phyloP scores from a whole-genome alignment of 1,139 yeast genomes.

The Maudiozyma humilis region DNA sequence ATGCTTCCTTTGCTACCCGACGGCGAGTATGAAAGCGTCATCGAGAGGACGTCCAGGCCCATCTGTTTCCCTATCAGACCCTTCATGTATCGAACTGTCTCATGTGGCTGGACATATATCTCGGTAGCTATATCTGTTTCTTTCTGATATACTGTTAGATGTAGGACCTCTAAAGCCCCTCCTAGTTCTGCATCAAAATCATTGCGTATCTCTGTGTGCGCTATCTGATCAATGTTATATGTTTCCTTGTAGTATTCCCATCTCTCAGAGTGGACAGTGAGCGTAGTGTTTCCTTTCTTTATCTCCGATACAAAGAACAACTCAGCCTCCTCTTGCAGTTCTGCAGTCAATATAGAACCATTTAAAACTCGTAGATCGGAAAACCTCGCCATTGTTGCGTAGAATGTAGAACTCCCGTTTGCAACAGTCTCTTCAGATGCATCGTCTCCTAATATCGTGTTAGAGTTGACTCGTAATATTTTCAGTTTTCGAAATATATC shows the following conservation, averaged over 20 bases:
- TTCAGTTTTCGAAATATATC: conserved; percentile 34
- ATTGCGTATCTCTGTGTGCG: too few relatives aligned
- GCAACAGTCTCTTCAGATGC: not conserved
- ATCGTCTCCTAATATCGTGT: conserved; percentile 39
- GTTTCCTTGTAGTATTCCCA: conserved; percentile 16
- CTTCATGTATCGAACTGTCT: conserved; percentile 20
- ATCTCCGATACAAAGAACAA: conserved; percentile 55
- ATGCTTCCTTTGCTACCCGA: conserved; percentile 7
- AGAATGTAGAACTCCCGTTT: conserved; percentile 15
- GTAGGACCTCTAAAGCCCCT: conserved; percentile 7
- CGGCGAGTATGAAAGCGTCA: conserved; percentile 13
- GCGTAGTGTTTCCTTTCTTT: conserved; percentile 28
- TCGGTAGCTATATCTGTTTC: not conserved
- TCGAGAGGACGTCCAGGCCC: conserved; percentile 6
- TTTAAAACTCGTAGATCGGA: conserved; percentile 39
- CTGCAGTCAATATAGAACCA: conserved; percentile 43
- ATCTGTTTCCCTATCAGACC: conserved; percentile 14
- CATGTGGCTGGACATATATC: conserved; percentile 12
- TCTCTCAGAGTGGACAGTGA: conserved; percentile 19
- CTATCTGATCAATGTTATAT: conserved; percentile 7
- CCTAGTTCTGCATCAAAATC: conserved; percentile 9
- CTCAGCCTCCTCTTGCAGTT: conserved; percentile 57
- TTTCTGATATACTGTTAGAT: conserved; percentile 13
- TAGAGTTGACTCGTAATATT: conserved; percentile 43
- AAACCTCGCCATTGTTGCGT: conserved; percentile 45